A percentile compares a stretch with the other conserved stretches of the same genome.
Evolutionary conservation across 2,329 filamentous ascomycete genomes (phyloP).

Genomic region (Scleromitrula shiraiana): DNA sequence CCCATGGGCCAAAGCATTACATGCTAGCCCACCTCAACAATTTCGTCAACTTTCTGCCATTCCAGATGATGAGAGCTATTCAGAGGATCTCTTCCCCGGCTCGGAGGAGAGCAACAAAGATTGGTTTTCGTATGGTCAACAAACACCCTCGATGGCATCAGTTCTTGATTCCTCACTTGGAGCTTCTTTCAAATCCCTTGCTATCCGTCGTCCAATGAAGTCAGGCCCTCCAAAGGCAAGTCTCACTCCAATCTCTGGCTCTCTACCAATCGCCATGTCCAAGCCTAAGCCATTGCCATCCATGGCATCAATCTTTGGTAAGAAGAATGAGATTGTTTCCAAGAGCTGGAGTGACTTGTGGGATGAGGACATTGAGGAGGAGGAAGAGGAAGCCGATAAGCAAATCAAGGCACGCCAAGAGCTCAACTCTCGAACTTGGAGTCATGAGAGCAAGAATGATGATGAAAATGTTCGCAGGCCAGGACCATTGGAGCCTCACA

Average conservation of each 20-base stretch:
- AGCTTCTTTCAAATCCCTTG: constrained; percentile 69
- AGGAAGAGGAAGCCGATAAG: constrained; percentile 58
- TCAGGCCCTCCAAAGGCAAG: constrained; percentile 42
- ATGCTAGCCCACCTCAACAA: constrained; percentile 62
- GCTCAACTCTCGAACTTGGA: constrained; percentile 70
- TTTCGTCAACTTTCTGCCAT: constrained; percentile 82
- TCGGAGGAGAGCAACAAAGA: constrained; percentile 62
- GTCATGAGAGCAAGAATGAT: constrained; percentile 47
- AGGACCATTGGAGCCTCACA: constrained; percentile 46
- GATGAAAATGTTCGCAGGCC: constrained; percentile 40
- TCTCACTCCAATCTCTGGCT: constrained; percentile 54
- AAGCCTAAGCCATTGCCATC: constrained; percentile 58
- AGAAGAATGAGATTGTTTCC: constrained; percentile 69
- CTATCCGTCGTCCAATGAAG: constrained; percentile 41
- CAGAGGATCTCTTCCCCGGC: constrained; percentile 75
- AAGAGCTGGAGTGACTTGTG: constrained; percentile 99
- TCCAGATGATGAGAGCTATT: constrained; percentile 65
- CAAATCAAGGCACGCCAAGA: constrained; percentile 49
- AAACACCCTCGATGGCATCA: constrained; percentile 76
- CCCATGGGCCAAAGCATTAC: constrained; percentile 89
- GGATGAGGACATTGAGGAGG: constrained; percentile 82
- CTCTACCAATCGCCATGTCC: constrained; percentile 72
- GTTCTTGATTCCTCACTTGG: constrained; percentile 76
- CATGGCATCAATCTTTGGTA: constrained; percentile 67
- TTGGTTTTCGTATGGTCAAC: constrained; percentile 70